Conservation (phyloP, 208 protist genomes). For the Acanthamoeba rhysodes region DNA sequence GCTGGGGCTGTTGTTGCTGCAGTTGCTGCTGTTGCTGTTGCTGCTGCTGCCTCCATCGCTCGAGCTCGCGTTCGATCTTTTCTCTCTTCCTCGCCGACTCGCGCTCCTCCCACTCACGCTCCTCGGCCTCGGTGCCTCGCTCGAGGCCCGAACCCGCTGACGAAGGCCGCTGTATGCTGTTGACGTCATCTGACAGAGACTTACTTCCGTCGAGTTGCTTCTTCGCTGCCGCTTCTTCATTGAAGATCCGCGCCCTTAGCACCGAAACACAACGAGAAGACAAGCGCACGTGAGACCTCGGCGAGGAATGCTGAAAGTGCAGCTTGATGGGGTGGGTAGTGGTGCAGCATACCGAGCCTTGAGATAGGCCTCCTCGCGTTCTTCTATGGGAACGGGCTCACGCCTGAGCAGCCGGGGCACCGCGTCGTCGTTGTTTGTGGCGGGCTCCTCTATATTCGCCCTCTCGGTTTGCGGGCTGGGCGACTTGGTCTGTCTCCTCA, state of each 20-base stretch:
- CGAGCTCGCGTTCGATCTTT: constrained; percentile 14
- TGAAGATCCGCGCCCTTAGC: constrained; percentile 10
- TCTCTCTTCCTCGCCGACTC: not conserved
- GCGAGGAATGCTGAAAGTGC: no score
- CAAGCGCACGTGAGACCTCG: no score
- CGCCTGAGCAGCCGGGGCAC: not conserved
- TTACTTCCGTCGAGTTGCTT: not conserved
- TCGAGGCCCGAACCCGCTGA: not conserved
- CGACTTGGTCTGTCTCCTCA: not conserved
- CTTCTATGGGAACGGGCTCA: constrained; percentile 15
- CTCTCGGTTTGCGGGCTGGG: not conserved
- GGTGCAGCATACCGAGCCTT: constrained; percentile 3
- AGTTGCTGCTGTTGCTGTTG: not conserved
- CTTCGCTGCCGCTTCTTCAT: not conserved
- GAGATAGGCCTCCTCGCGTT: constrained; percentile 38
- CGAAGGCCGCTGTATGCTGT: not conserved
- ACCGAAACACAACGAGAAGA: not conserved
- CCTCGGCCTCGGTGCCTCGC: not conserved
- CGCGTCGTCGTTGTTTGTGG: not conserved
- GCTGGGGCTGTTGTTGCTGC: no score
- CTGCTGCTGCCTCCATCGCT: not conserved
- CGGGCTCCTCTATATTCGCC: not conserved
- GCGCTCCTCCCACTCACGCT: not conserved
- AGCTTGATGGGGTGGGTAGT: not conserved
- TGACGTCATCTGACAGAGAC: not conserved